Conservation (phyloP, 164 flowering plant genomes). For the Berberis vulgaris region DNA sequence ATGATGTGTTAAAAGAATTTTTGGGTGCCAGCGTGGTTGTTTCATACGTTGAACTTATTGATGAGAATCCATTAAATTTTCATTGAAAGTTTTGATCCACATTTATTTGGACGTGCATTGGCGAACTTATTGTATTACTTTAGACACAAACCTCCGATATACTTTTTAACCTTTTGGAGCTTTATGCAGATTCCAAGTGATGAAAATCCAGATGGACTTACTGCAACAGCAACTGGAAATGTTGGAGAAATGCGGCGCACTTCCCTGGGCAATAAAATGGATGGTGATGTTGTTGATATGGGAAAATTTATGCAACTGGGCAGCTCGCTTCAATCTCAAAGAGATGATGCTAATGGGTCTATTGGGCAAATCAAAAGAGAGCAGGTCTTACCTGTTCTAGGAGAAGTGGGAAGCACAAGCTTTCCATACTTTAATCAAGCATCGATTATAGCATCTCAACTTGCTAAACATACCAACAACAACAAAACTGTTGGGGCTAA, state of each 20-base stretch:
- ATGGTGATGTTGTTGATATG: slow-evolving; percentile 23
- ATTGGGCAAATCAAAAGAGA: slow-evolving; percentile 42
- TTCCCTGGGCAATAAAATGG: slow-evolving; percentile 26
- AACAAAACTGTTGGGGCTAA: slow-evolving; percentile 20
- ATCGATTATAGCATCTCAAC: slow-evolving; percentile 28
- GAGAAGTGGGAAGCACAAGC: slow-evolving; percentile 33
- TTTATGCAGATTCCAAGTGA: slow-evolving; percentile 29
- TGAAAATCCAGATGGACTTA: slow-evolving; percentile 34
- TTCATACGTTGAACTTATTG: too few relatives aligned
- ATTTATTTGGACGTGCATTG: too few relatives aligned
- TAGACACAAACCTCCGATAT: too few relatives aligned
- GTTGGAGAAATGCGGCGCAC: slow-evolving; percentile 19
- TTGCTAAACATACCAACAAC: slow-evolving; percentile 22
- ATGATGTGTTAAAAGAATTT: too few relatives aligned
- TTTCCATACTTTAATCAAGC: slow-evolving; percentile 23
- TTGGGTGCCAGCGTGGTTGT: too few relatives aligned
- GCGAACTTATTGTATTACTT: too few relatives aligned
- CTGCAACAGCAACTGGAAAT: slow-evolving; percentile 16
- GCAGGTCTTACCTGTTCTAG: slow-evolving; percentile 21
- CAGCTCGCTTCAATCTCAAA: slow-evolving; percentile 23
- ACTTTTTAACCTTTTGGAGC: slow-evolving; percentile 5
- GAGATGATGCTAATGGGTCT: slow-evolving; percentile 22
- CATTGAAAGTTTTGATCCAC: too few relatives aligned
- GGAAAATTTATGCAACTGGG: slow-evolving; percentile 25
- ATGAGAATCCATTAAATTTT: too few relatives aligned